phyloP scores from a whole-genome alignment of 2,329 filamentous ascomycete genomes.

The Aspergillus versicolor region DNA sequence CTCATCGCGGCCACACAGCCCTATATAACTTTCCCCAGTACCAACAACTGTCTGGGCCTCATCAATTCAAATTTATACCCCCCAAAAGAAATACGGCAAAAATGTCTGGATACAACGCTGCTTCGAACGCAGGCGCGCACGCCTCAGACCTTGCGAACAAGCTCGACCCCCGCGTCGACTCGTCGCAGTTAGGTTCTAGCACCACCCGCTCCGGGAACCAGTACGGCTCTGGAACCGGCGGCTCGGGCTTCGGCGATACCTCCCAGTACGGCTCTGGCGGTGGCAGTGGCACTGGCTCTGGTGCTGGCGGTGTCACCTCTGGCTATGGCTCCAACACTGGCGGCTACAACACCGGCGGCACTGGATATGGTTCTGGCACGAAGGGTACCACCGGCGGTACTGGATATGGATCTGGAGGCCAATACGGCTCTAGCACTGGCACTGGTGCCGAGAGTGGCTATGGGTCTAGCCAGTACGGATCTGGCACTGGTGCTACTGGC shows the following conservation, averaged over 20 bases:
- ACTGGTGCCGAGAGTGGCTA: not conserved
- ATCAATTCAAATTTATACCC: not conserved
- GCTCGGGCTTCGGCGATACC: too few species aligned
- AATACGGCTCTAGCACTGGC: not conserved
- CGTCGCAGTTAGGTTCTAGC: not conserved
- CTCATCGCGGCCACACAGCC: not conserved
- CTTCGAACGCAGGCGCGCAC: not conserved
- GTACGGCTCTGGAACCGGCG: not conserved
- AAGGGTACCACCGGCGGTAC: not conserved
- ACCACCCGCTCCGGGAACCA: not conserved
- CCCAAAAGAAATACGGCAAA: not conserved
- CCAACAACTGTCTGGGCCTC: not conserved
- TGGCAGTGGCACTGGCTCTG: not conserved
- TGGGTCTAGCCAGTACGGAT: not conserved
- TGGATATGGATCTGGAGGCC: not conserved
- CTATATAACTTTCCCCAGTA: not conserved
- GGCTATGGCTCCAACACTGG: too few species aligned
- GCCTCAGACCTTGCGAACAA: not conserved
- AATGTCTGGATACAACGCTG: not conserved
- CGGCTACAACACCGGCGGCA: too few species aligned
- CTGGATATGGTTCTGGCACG: constrained; percentile 2
- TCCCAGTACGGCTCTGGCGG: not conserved
- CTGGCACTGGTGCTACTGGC: not conserved
- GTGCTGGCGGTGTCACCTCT: not conserved
- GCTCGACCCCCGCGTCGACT: not conserved